A percentile compares a stretch with the other conserved stretches of the same genome.
Conservation (phyloP, 352 stramenopile species). For the Pythium phragmiticola region DNA sequence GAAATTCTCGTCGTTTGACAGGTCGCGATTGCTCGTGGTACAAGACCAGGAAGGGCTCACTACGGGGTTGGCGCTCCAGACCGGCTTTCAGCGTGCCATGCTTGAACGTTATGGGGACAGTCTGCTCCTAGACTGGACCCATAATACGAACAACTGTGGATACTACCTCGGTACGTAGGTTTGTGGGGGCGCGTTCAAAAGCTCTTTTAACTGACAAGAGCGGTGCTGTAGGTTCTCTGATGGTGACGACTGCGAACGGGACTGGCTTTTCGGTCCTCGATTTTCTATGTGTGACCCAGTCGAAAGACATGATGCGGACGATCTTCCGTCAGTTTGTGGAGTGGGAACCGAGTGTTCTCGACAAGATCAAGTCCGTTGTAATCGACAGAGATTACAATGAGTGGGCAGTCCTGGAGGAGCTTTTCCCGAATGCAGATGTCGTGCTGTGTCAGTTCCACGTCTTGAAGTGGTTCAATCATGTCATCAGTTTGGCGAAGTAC, state of each 20-base stretch:
- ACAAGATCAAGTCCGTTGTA: conserved; percentile 17
- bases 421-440: conserved; percentile 8
- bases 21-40: too few species aligned
- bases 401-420: conserved; percentile 6
- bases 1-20: too few species aligned
- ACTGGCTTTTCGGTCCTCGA: conserved; percentile 26
- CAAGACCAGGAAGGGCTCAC: too few species aligned
- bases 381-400: conserved; percentile 33
- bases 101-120: too few species aligned
- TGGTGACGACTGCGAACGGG: conserved; percentile 20
- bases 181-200: too few species aligned
- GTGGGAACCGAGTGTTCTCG: background rate
- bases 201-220: too few species aligned
- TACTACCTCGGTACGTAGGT: too few species aligned
- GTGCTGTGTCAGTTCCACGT: conserved; percentile 27
- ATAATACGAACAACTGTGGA: too few species aligned
- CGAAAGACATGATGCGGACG: conserved; percentile 17
- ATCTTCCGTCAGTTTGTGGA: conserved; percentile 14
- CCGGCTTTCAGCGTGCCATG: too few species aligned
- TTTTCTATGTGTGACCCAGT: conserved; percentile 24
- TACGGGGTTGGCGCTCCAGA: too few species aligned
- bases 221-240: conserved; percentile 13
- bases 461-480: conserved; percentile 13
- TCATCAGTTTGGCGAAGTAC: background rate
- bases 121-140: too few species aligned